Percentiles rank a stretch among this genome's conserved stretches.
Evolutionary conservation across 352 stramenopile species (phyloP).

Genomic region (Peronospora belbahrii): DNA sequence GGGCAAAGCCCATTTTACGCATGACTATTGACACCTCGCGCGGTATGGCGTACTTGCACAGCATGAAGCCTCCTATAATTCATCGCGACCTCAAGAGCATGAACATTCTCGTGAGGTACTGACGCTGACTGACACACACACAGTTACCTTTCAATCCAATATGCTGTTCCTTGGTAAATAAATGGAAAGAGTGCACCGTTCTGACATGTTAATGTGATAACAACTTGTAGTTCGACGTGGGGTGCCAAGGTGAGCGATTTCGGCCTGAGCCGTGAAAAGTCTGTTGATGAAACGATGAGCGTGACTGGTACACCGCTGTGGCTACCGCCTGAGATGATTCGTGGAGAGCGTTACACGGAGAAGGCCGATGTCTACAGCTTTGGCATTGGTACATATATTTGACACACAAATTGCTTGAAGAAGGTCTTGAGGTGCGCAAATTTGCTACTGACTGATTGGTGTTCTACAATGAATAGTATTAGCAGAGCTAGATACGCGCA

Average conservation of each 20-base stretch:
- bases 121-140: too few relatives aligned
- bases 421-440: background rate
- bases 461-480: conserved; percentile 40
- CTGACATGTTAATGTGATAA: conserved; percentile 14
- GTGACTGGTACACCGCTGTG: conserved; percentile 78
- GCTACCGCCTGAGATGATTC: conserved; percentile 86
- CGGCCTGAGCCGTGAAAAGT: conserved; percentile 94
- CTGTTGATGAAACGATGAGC: conserved; percentile 92
- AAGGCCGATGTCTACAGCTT: conserved; percentile 87
- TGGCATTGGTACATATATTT: conserved; percentile 58
- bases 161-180: background rate
- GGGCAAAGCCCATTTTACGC: conserved; percentile 78
- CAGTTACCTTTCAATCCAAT: conserved; percentile 3
- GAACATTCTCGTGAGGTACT: conserved; percentile 83
- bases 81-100: conserved; percentile 97
- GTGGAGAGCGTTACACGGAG: conserved; percentile 81
- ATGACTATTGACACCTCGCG: conserved; percentile 89
- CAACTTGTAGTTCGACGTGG: conserved; percentile 57
- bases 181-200: conserved; percentile 2
- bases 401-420: background rate
- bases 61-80: conserved; percentile 96
- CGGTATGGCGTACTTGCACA: conserved; percentile 97
- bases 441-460: conserved; percentile 3
- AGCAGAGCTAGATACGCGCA: conserved; percentile 75
- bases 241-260: conserved; percentile 96